Evolutionary conservation across 768 basidiomycete species (phyloP).

Genomic region (Hygrophorus russula): DNA sequence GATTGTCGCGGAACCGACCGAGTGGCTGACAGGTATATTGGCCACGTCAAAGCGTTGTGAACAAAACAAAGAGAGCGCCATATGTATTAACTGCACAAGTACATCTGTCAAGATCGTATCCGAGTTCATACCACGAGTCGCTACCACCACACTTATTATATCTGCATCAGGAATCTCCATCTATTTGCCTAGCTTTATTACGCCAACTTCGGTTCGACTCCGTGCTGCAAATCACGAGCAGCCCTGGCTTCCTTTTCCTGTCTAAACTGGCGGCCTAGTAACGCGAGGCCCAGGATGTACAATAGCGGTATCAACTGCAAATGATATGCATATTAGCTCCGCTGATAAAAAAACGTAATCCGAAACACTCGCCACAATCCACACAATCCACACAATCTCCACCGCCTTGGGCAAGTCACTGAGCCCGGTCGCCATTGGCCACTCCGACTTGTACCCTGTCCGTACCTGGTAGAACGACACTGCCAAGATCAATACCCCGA

Average conservation of each 20-base stretch:
- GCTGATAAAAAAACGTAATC: conserved; percentile 3
- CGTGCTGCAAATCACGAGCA: no score
- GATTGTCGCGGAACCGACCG: no score
- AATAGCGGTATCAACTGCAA: conserved; percentile 29
- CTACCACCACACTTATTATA: no score
- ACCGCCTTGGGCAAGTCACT: conserved; percentile 23
- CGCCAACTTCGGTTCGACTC: no score
- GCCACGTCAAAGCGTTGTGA: no score
- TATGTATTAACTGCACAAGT: no score
- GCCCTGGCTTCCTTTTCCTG: conserved; percentile 27
- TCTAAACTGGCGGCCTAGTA: conserved; percentile 35
- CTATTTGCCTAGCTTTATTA: no score
- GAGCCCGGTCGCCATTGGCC: conserved; percentile 33
- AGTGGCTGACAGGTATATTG: no score
- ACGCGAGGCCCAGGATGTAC: conserved; percentile 30
- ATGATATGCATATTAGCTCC: not conserved
- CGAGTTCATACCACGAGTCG: no score
- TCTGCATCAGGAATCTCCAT: no score
- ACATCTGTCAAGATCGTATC: no score
- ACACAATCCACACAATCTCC: conserved; percentile 35
- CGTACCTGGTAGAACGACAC: conserved; percentile 40
- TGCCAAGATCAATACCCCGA: conserved; percentile 39
- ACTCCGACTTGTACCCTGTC: conserved; percentile 36
- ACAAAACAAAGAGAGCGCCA: no score
- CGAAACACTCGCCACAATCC: conserved; percentile 31